Percentiles rank a stretch among this genome's conserved stretches.
These are phyloP conservation scores for Arbutus unedo DNA, from an alignment of 148 eudicot genomes.

Conservation along the genomic window DNA sequence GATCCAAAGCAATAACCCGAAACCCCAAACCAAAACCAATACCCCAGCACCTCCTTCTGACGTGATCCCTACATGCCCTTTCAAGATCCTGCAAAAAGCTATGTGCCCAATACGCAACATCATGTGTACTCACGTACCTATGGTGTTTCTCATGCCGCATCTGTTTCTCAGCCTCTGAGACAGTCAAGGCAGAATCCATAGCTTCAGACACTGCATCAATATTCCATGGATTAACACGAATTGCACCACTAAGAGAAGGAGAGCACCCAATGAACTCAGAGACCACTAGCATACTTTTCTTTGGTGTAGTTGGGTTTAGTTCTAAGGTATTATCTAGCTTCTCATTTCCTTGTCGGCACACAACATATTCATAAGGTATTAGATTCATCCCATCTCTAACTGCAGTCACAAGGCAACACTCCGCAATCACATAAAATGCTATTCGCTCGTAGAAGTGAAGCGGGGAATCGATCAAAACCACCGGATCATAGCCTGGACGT, in stretches of 20 bases:
- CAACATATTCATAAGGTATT: conserved; percentile 78
- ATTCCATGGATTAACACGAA: conserved; percentile 87
- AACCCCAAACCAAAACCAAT: conserved; percentile 84
- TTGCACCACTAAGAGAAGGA: conserved; percentile 86
- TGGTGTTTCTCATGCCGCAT: conserved; percentile 82
- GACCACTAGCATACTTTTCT: conserved; percentile 86
- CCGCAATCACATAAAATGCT: conserved; percentile 73
- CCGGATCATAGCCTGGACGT: conserved; percentile 59
- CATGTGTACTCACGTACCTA: conserved; percentile 74
- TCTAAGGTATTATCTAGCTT: conserved; percentile 51
- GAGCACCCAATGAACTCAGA: conserved; percentile 86
- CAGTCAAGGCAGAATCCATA: conserved; percentile 62
- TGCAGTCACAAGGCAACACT: conserved; percentile 83
- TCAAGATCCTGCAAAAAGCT: conserved; percentile 83
- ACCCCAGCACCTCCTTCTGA: conserved; percentile 77
- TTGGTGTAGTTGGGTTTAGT: conserved; percentile 41
- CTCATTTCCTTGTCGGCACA: conserved; percentile 66
- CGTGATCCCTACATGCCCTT: conserved; percentile 76
- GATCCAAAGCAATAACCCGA: conserved; percentile 73
- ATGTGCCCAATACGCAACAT: conserved; percentile 82
- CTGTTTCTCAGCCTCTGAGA: conserved; percentile 67
- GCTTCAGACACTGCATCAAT: conserved; percentile 73
- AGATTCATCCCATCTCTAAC: conserved; percentile 92
- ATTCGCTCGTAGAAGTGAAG: conserved; percentile 74
- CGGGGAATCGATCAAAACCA: conserved; percentile 57